phyloP scores from a whole-genome alignment of 2,329 filamentous ascomycete species.

The Aspergillus sp. region DNA sequence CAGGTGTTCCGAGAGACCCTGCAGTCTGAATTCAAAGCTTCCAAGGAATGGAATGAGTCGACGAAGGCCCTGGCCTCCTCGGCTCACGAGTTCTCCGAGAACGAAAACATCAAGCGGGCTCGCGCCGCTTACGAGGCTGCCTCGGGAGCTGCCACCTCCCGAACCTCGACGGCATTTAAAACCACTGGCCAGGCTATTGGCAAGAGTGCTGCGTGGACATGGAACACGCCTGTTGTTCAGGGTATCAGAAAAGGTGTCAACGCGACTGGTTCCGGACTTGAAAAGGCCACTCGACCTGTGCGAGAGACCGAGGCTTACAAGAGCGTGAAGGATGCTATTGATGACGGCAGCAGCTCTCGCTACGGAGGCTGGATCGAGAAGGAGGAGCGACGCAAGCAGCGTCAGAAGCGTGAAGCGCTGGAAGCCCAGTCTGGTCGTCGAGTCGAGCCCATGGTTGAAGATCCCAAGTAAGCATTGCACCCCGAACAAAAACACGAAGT shows the following conservation, averaged over 20 bases:
- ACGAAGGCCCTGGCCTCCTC: constrained; percentile 90
- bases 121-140: constrained; percentile 84
- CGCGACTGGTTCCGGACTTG: constrained; percentile 79
- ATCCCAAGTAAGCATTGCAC: constrained; percentile 72
- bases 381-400: constrained; percentile 80
- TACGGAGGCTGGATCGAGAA: constrained; percentile 98
- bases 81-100: constrained; percentile 89
- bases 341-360: constrained; percentile 91
- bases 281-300: constrained; percentile 92
- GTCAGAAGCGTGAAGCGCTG: constrained; percentile 69
- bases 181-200: constrained; percentile 83
- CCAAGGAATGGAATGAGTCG: constrained; percentile 98
- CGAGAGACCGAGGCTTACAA: constrained; percentile 94
- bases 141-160: constrained; percentile 76
- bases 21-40: constrained; percentile 88
- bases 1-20: constrained; percentile 99
- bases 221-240: constrained; percentile 93
- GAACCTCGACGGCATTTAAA: constrained; percentile 77
- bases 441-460: constrained; percentile 69
- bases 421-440: constrained; percentile 54
- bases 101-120: constrained; percentile 82
- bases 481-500: constrained; percentile 11
- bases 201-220: constrained; percentile 91
- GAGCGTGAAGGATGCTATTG: constrained; percentile 90
- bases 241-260: constrained; percentile 83